Base-by-base conservation (phyloP, 345 rosid genomes). In the Physaria fendleri region DNA sequence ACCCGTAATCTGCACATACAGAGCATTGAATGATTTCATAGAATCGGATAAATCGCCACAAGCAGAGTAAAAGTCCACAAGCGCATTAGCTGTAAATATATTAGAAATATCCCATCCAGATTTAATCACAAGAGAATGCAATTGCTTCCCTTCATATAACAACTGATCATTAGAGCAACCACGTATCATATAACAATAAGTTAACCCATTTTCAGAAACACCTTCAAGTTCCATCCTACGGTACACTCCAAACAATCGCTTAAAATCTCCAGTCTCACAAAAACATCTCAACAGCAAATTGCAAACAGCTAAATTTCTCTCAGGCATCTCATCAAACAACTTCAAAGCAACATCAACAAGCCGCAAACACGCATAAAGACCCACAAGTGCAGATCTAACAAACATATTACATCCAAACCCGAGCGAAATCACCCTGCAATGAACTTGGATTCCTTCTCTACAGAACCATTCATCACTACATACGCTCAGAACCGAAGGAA, bases 61-160 rank as follows among this genome's bases (percentile, higher is more conserved):
- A 45, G 84, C 80, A 64, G 91, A 82, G 73, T 87, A 83, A 30
- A 80, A 79, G 52, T 87, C 95, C 62, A 87, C 85, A 15, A 90
- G 68, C 22, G 74, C 82, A 80, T 85, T 90, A 38, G 78, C 84
- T 15, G 83, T 75, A 48, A 83, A 90, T 33, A 78, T 24, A 69
- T 81, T 77, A 13, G 68, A 72, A 37, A 47, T 62, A 20, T 25
- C 66, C 80, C 80, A 85, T 33, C 91, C 95, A 46, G 65, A 69
- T 76, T 81, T 83, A 40, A 80, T 60, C 71, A 78, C 81, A 58
- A 68, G 74, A 22, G 78, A 72, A 69, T 85, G 94, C 62, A 87
- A 66, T 62, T 83, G 88, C 74, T 64, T 77, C 59, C 95, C 95
- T 85, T 83, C 89, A 56, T 32, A 28, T 0, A 71, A 39, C 72